Evolutionary conservation across 2,329 filamentous ascomycete species (phyloP).

Genomic region (Beauveria varroae): DNA sequence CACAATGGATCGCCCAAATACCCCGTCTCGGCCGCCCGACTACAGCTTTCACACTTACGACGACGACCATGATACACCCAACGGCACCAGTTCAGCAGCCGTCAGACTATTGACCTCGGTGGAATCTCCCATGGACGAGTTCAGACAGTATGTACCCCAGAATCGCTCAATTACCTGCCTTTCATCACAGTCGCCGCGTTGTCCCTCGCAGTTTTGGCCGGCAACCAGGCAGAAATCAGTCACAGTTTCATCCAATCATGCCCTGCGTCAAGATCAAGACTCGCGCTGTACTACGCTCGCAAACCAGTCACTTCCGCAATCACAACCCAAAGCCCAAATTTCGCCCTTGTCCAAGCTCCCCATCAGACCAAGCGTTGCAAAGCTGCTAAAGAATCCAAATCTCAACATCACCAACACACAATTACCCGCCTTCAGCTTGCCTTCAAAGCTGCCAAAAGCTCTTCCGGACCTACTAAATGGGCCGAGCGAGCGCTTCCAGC

Average conservation of each 20-base stretch:
- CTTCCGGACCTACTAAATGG: slow-evolving; percentile 47
- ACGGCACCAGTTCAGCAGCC: slow-evolving; percentile 42
- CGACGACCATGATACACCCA: slow-evolving; percentile 43
- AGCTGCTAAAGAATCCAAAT: slow-evolving; percentile 36
- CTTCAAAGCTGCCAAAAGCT: slow-evolving; percentile 26
- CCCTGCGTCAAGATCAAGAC: background rate
- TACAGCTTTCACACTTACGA: slow-evolving; percentile 51
- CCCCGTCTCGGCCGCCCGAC: slow-evolving; percentile 46
- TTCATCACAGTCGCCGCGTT: slow-evolving; percentile 12
- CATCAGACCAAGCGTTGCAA: slow-evolving; percentile 29
- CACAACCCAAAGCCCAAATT: background rate
- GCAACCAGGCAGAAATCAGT: slow-evolving; percentile 9
- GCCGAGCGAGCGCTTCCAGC: slow-evolving; percentile 29
- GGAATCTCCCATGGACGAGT: slow-evolving; percentile 43
- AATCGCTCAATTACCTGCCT: background rate
- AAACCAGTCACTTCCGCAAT: background rate
- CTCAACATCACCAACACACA: slow-evolving; percentile 22
- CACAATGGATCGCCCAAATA: slow-evolving; percentile 43
- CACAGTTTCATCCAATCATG: background rate
- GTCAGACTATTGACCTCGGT: slow-evolving; percentile 56
- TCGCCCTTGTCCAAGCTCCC: slow-evolving; percentile 1
- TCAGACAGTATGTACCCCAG: slow-evolving; percentile 46
- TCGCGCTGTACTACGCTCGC: background rate
- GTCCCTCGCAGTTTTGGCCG: slow-evolving; percentile 1
- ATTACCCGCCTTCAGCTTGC: slow-evolving; percentile 20